These are phyloP conservation scores for Arxiozyma slooffiae DNA, from an alignment of 1,139 yeast genomes.

Conservation along the genomic window DNA sequence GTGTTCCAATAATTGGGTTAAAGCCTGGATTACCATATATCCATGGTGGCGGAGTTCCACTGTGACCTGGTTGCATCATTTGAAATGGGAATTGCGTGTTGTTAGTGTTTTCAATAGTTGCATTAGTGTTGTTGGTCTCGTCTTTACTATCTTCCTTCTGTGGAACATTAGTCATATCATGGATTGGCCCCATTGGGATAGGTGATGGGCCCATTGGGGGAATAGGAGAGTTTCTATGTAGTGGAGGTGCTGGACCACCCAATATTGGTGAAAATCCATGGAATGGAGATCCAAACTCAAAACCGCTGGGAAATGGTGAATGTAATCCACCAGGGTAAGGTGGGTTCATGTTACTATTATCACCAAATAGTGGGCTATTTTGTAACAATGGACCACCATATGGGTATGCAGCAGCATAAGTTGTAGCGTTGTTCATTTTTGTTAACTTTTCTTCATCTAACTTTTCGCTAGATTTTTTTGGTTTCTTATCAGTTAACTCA, in stretches of 20 bases:
- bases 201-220: conserved; percentile 18
- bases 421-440: conserved; percentile 5
- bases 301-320: conserved; percentile 29
- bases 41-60: conserved; percentile 29
- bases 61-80: conserved; percentile 15
- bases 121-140: background rate
- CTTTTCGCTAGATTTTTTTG: conserved; percentile 3
- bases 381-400: conserved; percentile 30
- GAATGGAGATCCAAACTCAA: conserved; percentile 28
- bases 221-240: conserved; percentile 16
- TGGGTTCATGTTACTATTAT: conserved; percentile 17
- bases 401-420: conserved; percentile 30
- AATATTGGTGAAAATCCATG: conserved; percentile 26
- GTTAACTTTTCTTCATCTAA: background rate
- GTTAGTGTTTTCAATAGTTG: conserved; percentile 1
- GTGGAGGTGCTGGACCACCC: conserved; percentile 17
- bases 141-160: background rate
- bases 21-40: conserved; percentile 28
- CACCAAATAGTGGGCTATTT: conserved; percentile 24
- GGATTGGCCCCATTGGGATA: conserved; percentile 11
- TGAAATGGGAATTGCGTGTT: conserved; percentile 7
- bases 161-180: conserved; percentile 6
- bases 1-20: conserved; percentile 21
- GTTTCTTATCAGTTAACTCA: background rate
- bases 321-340: conserved; percentile 20